These are phyloP conservation scores for Paramecium tetraurelia DNA, from an alignment of 73 alveolate genomes.

Conservation along the genomic window DNA sequence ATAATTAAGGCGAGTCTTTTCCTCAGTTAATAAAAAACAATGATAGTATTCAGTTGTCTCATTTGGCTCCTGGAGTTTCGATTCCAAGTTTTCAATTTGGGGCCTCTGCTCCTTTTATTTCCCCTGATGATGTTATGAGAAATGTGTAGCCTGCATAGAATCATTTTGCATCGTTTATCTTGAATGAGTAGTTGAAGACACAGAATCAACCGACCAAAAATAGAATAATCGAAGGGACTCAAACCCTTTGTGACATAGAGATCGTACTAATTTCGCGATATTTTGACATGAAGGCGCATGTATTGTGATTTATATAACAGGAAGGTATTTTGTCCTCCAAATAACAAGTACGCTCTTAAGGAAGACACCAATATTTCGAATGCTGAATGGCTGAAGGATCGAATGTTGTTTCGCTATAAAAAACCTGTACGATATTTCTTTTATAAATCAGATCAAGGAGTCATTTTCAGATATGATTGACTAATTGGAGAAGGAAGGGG, in stretches of 20 bases:
- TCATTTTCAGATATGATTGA: constrained; percentile 34
- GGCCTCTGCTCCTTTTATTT: neutral
- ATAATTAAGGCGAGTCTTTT: neutral
- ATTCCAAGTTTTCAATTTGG: constrained; percentile 41
- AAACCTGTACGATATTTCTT: neutral
- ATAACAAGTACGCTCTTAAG: constrained; percentile 13
- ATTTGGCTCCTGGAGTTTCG: neutral
- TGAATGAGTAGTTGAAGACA: neutral
- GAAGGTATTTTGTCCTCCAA: constrained; percentile 48
- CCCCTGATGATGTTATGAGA: neutral
- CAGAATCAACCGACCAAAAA: constrained; percentile 1
- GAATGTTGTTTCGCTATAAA: constrained; percentile 17
- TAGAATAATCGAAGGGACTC: constrained; percentile 49
- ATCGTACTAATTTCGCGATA: constrained; percentile 22
- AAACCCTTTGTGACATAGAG: constrained; percentile 27
- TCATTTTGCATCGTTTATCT: constrained; percentile 18
- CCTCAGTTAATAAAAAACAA: neutral
- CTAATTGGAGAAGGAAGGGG: constrained; percentile 6
- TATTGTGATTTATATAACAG: neutral
- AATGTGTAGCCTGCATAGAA: neutral
- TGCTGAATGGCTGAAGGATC: constrained; percentile 29
- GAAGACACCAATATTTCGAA: neutral
- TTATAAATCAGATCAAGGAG: neutral
- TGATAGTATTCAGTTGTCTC: neutral
- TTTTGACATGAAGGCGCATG: constrained; percentile 34